Evolutionary conservation across 1,284 basidiomycete genomes (phyloP), one percentile per base, ranked within the genome.

Genomic region (Ustilago vetiveriae): DNA sequence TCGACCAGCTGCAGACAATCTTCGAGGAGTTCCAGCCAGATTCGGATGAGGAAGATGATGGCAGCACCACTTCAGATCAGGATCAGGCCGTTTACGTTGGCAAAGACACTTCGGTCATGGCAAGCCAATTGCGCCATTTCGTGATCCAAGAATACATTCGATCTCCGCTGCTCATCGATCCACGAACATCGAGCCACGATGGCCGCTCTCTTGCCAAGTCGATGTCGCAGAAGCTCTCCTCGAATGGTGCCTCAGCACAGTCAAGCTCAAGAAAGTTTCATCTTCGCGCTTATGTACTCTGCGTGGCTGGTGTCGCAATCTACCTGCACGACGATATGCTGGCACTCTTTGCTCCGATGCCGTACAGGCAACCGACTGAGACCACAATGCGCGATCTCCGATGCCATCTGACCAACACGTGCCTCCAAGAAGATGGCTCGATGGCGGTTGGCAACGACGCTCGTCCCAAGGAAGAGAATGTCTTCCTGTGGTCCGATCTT

Each of bases 371-470:
- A 1, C 65, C 58, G 1, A 66, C 58, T 0, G 51, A 74, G 33
- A 80, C 74, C 2, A 55, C 48, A 62, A 74, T 17, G 69, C 75
- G 26, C 16, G 88, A 93, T 79, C 85, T 98, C 6, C 76, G 85
- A 2, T 87, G 90, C 0, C 96, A 99, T 82, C 85, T 99, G 17
- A 98, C 95, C 33, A 99, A 99, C 79, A 97, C 96, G 0, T 94
- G 92, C 38, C 84, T 97, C n/a, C 95, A 97, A 82, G 59, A 76
- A 29, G 66, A 73, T 23, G 65, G 57, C 16, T 41, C 40, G 13
- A 63, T 83, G 11, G 69, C 58, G 1, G 48, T 63, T 4, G 64
- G 64, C 27, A 72, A 70, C 24, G 59, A 55, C 10, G 66, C 65
- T 17, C 46, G 47, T 10, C 54, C 72, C 57, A 63, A 73, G 36